A percentile compares a stretch with the other conserved stretches of the same genome.
Conservation (phyloP, 116 monocot genomes). For the Phalaenopsis hybrid region DNA sequence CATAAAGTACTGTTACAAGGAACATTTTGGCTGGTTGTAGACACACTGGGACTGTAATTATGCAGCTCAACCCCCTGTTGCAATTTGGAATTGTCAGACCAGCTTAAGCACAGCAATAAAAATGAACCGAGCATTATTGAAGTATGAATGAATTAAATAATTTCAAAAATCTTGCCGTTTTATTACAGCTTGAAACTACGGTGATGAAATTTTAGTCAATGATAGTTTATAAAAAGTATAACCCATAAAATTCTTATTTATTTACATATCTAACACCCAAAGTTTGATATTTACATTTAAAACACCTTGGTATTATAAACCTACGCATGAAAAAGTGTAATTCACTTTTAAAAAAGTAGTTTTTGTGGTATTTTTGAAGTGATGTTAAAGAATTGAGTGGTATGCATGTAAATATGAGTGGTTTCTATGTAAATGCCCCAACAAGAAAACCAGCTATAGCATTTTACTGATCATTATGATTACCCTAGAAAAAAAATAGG, state of each 20-base stretch:
- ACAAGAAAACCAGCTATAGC: not conserved
- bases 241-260: too few relatives aligned
- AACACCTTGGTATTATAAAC: too few relatives aligned
- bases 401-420: too few relatives aligned
- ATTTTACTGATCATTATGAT: not conserved
- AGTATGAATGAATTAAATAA: not conserved
- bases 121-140: not conserved
- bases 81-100: not conserved
- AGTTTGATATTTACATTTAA: too few relatives aligned
- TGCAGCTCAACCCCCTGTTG: conserved; percentile 36
- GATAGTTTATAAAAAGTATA: not conserved
- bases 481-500: not conserved
- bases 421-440: too few relatives aligned
- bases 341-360: too few relatives aligned
- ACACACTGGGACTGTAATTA: conserved; percentile 59
- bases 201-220: not conserved
- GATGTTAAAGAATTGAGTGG: too few relatives aligned
- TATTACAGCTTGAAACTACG: not conserved
- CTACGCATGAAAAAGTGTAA: too few relatives aligned
- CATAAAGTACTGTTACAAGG: conserved; percentile 64
- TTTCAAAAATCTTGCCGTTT: not conserved
- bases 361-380: too few relatives aligned
- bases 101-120: not conserved
- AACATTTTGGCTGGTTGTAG: conserved; percentile 61
- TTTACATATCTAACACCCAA: too few relatives aligned